phyloP scores from a whole-genome alignment of 768 basidiomycete genomes.

The Mycena chlorophos region DNA sequence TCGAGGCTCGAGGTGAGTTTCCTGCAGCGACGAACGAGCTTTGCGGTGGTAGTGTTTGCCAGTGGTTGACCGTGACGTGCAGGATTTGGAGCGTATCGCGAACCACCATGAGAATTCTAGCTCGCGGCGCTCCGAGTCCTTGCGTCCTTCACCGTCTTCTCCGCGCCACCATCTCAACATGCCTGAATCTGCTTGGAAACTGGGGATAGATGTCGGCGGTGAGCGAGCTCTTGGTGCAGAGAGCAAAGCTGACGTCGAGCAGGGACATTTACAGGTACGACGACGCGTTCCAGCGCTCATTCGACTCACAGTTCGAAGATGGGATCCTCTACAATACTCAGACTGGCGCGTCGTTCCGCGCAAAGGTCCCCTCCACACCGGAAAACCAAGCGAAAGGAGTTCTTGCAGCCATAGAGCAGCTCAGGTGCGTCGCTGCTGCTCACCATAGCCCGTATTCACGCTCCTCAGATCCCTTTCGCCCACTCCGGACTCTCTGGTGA shows the following conservation, averaged over 20 bases:
- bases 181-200: slow-evolving; percentile 25
- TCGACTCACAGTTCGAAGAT: slow-evolving; percentile 24
- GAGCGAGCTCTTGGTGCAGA: neutral
- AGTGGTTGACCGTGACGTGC: too few species aligned
- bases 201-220: slow-evolving; percentile 32
- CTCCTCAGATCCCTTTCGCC: slow-evolving; percentile 21
- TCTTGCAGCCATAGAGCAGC: slow-evolving; percentile 23
- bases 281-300: neutral
- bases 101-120: too few species aligned
- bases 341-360: slow-evolving; percentile 26
- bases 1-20: too few species aligned
- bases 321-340: slow-evolving; percentile 27
- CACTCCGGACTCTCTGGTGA: slow-evolving; percentile 3
- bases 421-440: slow-evolving; percentile 13
- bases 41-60: too few species aligned
- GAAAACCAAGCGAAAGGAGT: slow-evolving; percentile 32
- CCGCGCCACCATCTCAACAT: slow-evolving; percentile 1
- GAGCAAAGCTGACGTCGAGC: neutral
- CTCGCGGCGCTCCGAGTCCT: too few species aligned
- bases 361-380: slow-evolving; percentile 31
- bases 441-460: neutral
- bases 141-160: too few species aligned
- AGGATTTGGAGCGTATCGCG: too few species aligned
- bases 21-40: too few species aligned
- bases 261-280: slow-evolving; percentile 22